Percentiles rank a stretch among this genome's conserved stretches.
Conservation (phyloP, 2,329 filamentous ascomycete genomes). For the Aspergillus spinulosporus region DNA sequence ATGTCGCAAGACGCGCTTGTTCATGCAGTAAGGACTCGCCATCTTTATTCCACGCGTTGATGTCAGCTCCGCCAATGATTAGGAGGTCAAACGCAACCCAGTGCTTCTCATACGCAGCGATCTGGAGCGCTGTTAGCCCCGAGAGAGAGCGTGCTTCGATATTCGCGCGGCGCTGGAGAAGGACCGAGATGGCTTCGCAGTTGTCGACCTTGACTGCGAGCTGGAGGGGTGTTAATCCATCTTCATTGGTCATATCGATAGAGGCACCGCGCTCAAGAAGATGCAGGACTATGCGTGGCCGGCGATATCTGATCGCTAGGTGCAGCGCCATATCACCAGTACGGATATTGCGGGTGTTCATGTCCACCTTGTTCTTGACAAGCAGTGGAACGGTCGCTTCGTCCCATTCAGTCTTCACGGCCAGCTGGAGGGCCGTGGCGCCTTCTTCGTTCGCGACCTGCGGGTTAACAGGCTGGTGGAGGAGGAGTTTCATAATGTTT, state of each 20-base stretch:
- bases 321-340: slow-evolving; percentile 34
- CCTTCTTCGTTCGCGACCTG: slow-evolving; percentile 25
- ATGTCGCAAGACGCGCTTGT: slow-evolving; percentile 22
- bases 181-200: slow-evolving; percentile 31
- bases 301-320: slow-evolving; percentile 25
- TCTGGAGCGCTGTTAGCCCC: slow-evolving; percentile 30
- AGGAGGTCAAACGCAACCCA: slow-evolving; percentile 36
- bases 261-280: slow-evolving; percentile 32
- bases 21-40: slow-evolving; percentile 33
- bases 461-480: slow-evolving; percentile 20
- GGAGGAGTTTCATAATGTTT: slow-evolving; percentile 29
- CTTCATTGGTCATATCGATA: slow-evolving; percentile 26
- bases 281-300: slow-evolving; percentile 31
- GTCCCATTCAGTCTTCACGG: slow-evolving; percentile 31
- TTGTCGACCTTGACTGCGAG: slow-evolving; percentile 31
- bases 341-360: slow-evolving; percentile 26
- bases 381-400: slow-evolving; percentile 34
- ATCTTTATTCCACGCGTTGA: slow-evolving; percentile 32
- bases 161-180: slow-evolving; percentile 29
- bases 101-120: slow-evolving; percentile 25
- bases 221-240: slow-evolving; percentile 33
- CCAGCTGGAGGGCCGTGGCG: slow-evolving; percentile 26
- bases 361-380: slow-evolving; percentile 27
- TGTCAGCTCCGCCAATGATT: slow-evolving; percentile 31
- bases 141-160: slow-evolving; percentile 26